Evolutionary conservation across 768 basidiomycete species (phyloP).

Genomic region (Podaxis sp.): DNA sequence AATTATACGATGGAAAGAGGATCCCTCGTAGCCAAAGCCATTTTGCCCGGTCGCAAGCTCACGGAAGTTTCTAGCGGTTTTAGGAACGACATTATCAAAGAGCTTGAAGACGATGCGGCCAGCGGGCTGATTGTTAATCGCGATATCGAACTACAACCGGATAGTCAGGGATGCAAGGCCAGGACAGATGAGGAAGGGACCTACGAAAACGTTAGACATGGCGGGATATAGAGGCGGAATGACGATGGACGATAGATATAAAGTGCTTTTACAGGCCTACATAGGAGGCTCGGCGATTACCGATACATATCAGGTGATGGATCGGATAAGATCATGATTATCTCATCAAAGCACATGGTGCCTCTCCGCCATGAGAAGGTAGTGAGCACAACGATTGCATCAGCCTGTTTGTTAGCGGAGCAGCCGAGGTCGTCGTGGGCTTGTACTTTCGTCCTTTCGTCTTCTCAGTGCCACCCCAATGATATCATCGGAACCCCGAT

Average conservation of each 20-base stretch:
- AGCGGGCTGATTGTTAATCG: constrained; percentile 33
- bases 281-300: not conserved
- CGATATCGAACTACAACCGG: constrained; percentile 60
- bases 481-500: not conserved
- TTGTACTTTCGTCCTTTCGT: not conserved
- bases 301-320: not conserved
- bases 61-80: constrained; percentile 82
- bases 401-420: not conserved
- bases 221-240: constrained; percentile 3
- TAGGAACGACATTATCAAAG: constrained; percentile 75
- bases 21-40: constrained; percentile 72
- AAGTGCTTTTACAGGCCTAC: not conserved
- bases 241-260: not conserved
- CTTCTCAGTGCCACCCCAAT: not conserved
- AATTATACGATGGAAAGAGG: constrained; percentile 79
- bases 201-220: constrained; percentile 31
- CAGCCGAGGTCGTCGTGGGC: not conserved
- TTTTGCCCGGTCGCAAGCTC: constrained; percentile 77
- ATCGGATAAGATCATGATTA: constrained; percentile 5
- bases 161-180: not conserved
- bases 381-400: not conserved
- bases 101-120: constrained; percentile 84
- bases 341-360: not conserved
- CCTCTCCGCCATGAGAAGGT: too few species aligned
- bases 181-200: not conserved